Percentiles rank a stretch among this genome's conserved stretches.
Conservation (phyloP, 2,329 filamentous ascomycete species). For the Lachnellula arida region DNA sequence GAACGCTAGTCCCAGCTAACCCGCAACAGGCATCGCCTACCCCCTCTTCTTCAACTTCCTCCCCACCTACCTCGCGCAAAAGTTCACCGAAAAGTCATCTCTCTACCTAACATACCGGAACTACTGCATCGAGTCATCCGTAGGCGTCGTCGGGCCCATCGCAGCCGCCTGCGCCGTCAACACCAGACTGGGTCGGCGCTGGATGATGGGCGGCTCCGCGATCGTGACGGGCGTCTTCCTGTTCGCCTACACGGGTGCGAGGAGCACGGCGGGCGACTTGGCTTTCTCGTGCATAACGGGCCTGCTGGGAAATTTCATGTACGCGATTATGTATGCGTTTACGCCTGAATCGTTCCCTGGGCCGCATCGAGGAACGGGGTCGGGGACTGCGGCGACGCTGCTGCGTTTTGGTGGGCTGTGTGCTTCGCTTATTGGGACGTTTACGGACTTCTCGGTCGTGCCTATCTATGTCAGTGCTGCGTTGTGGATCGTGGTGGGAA, state of each 20-base stretch:
- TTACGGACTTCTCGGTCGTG: slow-evolving; percentile 38
- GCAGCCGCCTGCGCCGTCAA: slow-evolving; percentile 8
- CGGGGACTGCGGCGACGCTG: slow-evolving; percentile 40
- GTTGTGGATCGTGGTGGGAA: slow-evolving; percentile 40
- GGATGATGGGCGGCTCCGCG: slow-evolving; percentile 12
- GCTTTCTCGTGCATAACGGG: slow-evolving; percentile 25
- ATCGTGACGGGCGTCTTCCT: slow-evolving; percentile 20
- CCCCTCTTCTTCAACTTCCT: slow-evolving; percentile 14
- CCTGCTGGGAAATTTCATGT: slow-evolving; percentile 16
- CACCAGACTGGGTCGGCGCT: slow-evolving; percentile 6
- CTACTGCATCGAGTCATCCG: slow-evolving; percentile 5
- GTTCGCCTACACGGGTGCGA: slow-evolving; percentile 20
- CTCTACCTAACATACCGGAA: slow-evolving; percentile 9
- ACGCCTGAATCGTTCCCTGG: slow-evolving; percentile 56
- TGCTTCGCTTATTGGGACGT: slow-evolving; percentile 40
- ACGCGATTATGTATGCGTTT: slow-evolving; percentile 40
- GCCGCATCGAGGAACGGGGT: slow-evolving; percentile 49
- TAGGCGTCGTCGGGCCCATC: slow-evolving; percentile 6
- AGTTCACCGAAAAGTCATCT: slow-evolving; percentile 4
- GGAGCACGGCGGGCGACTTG: slow-evolving; percentile 18
- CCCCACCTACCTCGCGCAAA: slow-evolving; percentile 8
- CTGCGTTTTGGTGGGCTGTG: slow-evolving; percentile 37
- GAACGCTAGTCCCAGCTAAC: neutral
- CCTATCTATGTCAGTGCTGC: slow-evolving; percentile 43
- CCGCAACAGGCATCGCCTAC: slow-evolving; percentile 6